These are phyloP conservation scores for Citrus inodora DNA, from an alignment of 345 rosid species.

Conservation along the genomic window DNA sequence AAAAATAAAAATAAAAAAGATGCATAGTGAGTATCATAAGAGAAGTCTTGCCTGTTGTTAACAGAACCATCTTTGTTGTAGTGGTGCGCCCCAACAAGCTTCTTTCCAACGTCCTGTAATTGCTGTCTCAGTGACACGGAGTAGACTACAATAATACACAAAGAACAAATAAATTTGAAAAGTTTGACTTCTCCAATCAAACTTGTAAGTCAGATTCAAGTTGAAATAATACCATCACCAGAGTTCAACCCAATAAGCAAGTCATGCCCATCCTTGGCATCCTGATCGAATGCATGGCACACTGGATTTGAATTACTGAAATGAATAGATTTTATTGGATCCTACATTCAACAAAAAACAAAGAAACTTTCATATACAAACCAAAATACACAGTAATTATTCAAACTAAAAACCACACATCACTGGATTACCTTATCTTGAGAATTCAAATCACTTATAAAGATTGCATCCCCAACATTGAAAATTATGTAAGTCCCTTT, in stretches of 20 bases:
- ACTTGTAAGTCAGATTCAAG: conserved; percentile 18
- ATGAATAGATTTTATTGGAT: conserved; percentile 95
- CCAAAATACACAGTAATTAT: neutral
- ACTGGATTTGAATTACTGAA: conserved; percentile 90
- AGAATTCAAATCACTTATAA: conserved; percentile 92
- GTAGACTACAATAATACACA: conserved; percentile 69
- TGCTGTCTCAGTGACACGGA: conserved; percentile 97
- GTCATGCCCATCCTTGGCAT: conserved; percentile 98
- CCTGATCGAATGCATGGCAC: conserved; percentile 93
- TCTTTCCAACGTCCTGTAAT: conserved; percentile 95
- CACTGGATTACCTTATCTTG: conserved; percentile 79
- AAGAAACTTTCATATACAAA: conserved; percentile 14
- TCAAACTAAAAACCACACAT: conserved; percentile 2
- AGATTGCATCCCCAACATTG: conserved; percentile 92
- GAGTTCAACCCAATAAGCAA: conserved; percentile 86
- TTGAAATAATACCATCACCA: conserved; percentile 76
- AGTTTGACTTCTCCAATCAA: conserved; percentile 14
- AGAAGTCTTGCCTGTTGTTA: conserved; percentile 67
- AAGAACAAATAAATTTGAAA: conserved; percentile 21
- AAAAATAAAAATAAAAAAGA: neutral
- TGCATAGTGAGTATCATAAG: neutral
- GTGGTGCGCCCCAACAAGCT: conserved; percentile 90
- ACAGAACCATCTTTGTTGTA: conserved; percentile 95
- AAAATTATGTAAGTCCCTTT: conserved; percentile 96
- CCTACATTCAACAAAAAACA: conserved; percentile 49